Conservation (phyloP, 768 basidiomycete species). For the Termitomyces sp. region DNA sequence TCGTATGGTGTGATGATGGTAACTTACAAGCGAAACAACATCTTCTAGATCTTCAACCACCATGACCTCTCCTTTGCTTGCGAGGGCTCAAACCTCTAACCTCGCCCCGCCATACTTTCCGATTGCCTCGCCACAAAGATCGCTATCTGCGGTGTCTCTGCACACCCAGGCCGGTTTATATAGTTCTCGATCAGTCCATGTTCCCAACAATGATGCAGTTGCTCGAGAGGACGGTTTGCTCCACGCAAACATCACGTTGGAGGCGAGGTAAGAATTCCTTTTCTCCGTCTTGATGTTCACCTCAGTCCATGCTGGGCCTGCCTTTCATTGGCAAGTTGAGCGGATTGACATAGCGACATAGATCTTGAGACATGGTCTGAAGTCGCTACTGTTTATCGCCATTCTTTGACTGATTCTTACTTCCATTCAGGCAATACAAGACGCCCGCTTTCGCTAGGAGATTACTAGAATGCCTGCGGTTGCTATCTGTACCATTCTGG, state of each 20-base stretch:
- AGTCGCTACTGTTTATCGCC: slow-evolving; percentile 21
- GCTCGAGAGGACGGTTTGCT: slow-evolving; percentile 57
- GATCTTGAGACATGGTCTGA: slow-evolving; percentile 32
- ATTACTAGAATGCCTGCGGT: slow-evolving; percentile 52
- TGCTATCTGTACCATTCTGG: slow-evolving; percentile 63
- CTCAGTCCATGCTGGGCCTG: slow-evolving; percentile 23
- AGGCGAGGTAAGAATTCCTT: slow-evolving; percentile 62
- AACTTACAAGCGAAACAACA: not conserved
- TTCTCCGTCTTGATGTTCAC: slow-evolving; percentile 21
- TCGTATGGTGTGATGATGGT: no score
- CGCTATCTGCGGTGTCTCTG: slow-evolving; percentile 31
- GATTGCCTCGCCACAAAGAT: slow-evolving; percentile 17
- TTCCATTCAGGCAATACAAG: slow-evolving; percentile 58
- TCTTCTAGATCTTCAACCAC: slow-evolving; percentile 9
- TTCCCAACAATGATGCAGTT: slow-evolving; percentile 33
- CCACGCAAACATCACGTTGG: slow-evolving; percentile 51
- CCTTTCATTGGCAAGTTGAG: slow-evolving; percentile 31
- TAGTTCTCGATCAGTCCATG: slow-evolving; percentile 29
- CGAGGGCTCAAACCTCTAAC: slow-evolving; percentile 3
- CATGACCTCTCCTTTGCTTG: slow-evolving; percentile 14
- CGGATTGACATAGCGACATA: slow-evolving; percentile 18
- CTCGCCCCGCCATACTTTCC: slow-evolving; percentile 18
- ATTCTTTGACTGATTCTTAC: slow-evolving; percentile 16
- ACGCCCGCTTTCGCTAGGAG: slow-evolving; percentile 49
- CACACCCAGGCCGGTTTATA: slow-evolving; percentile 29